phyloP scores from a whole-genome alignment of 768 basidiomycete species.

The Pulveroboletus ravenelii region DNA sequence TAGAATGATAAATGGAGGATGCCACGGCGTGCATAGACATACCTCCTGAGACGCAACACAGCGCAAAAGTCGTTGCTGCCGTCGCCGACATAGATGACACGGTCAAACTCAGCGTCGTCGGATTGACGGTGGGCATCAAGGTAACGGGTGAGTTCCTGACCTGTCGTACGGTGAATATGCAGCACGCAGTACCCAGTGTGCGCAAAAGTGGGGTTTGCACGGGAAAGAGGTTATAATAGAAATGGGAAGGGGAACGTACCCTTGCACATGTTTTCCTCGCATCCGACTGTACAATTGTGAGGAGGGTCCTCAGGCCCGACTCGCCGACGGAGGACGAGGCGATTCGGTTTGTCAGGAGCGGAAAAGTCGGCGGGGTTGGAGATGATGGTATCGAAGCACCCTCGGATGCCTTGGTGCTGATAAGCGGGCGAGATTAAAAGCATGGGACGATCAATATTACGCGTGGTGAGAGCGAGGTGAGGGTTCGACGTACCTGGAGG shows the following conservation, averaged over 20 bases:
- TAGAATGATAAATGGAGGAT: neutral
- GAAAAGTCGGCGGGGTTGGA: slow-evolving; percentile 92
- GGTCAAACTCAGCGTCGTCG: slow-evolving; percentile 56
- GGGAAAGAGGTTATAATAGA: neutral
- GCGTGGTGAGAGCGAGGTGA: neutral
- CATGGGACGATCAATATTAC: neutral
- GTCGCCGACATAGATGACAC: slow-evolving; percentile 88
- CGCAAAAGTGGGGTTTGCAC: neutral
- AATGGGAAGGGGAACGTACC: slow-evolving; percentile 38
- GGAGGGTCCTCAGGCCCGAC: slow-evolving; percentile 74
- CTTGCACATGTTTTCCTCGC: slow-evolving; percentile 98
- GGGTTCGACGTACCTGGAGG: slow-evolving; percentile 51
- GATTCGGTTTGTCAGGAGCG: slow-evolving; percentile 48
- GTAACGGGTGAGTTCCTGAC: slow-evolving; percentile 89
- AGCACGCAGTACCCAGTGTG: neutral
- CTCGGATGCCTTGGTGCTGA: slow-evolving; percentile 69
- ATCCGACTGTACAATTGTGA: slow-evolving; percentile 82
- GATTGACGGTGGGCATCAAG: slow-evolving; percentile 44
- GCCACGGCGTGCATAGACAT: neutral
- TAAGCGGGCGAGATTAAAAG: neutral
- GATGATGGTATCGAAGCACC: slow-evolving; percentile 77
- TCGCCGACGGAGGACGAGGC: slow-evolving; percentile 71
- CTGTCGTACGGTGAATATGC: slow-evolving; percentile 34
- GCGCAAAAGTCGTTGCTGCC: slow-evolving; percentile 97
- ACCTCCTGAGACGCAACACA: slow-evolving; percentile 74